Percentiles rank a stretch among this genome's conserved stretches.
These are phyloP conservation scores for Sparassis latifolia DNA, from an alignment of 1,284 basidiomycete genomes.

Conservation along the genomic window DNA sequence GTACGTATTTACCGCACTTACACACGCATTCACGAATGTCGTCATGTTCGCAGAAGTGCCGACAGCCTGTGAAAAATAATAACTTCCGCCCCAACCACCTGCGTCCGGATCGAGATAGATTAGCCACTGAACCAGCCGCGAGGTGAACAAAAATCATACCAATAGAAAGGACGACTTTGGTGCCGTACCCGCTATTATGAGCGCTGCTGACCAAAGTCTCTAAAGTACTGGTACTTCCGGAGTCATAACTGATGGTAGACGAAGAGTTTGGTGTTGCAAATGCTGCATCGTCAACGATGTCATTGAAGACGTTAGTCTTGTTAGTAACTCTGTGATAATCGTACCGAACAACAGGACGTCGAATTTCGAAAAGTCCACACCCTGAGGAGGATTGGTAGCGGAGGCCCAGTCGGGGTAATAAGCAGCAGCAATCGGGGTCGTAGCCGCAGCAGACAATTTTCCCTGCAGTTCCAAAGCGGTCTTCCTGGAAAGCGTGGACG, in stretches of 20 bases:
- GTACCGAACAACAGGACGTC: conserved; percentile 64
- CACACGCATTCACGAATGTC: conserved; percentile 57
- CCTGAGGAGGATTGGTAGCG: conserved; percentile 51
- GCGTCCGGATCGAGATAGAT: background rate
- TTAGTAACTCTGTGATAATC: background rate
- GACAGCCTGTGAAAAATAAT: conserved; percentile 62
- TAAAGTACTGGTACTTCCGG: conserved; percentile 49
- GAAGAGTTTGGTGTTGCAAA: conserved; percentile 67
- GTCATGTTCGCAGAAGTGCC: conserved; percentile 41
- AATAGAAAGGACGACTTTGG: conserved; percentile 66
- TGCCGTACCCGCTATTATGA: conserved; percentile 48
- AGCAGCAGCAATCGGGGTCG: conserved; percentile 30
- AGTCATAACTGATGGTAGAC: conserved; percentile 49
- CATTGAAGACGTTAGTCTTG: no score
- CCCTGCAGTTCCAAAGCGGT: conserved; percentile 20
- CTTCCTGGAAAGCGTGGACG: conserved; percentile 38
- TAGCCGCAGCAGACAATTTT: conserved; percentile 11
- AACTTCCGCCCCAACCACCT: conserved; percentile 49
- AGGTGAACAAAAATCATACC: conserved; percentile 36
- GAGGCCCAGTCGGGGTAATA: conserved; percentile 73
- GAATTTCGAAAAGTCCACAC: conserved; percentile 63
- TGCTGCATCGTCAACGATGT: conserved; percentile 30
- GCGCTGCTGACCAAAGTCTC: conserved; percentile 56
- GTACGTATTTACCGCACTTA: conserved; percentile 52
- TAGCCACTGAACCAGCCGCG: no score